Conservation (phyloP, 1,284 basidiomycete species). For the Microbotryum lychnidis-dioicae region DNA sequence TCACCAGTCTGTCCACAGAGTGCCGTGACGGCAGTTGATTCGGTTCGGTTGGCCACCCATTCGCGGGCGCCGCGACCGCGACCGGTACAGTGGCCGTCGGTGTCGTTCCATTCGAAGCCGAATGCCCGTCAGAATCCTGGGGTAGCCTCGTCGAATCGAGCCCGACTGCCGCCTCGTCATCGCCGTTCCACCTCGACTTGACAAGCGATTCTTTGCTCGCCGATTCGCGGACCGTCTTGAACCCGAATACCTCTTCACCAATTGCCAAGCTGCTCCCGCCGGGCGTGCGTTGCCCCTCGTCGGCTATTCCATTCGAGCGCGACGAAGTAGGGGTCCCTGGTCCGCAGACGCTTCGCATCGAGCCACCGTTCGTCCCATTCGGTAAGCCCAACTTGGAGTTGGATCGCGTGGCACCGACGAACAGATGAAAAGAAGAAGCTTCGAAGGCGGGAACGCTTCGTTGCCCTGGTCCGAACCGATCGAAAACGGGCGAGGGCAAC, state of each 20-base stretch:
- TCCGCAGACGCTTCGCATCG: conserved; percentile 3
- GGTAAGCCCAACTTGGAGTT: conserved; percentile 6
- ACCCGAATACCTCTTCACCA: conserved; percentile 30
- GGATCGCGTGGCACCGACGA: not conserved
- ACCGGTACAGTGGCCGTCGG: no score
- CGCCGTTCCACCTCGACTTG: conserved; percentile 8
- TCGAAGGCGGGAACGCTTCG: conserved; percentile 33
- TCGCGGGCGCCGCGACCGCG: not conserved
- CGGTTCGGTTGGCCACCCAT: conserved; percentile 9
- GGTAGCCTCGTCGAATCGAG: no score
- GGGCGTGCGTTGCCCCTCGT: conserved; percentile 25
- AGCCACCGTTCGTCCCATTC: conserved; percentile 2
- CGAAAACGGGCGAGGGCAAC: conserved; percentile 31
- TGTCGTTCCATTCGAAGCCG: no score
- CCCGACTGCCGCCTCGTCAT: not conserved
- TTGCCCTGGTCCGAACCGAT: conserved; percentile 27
- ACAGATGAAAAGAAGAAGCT: not conserved
- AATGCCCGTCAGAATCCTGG: no score
- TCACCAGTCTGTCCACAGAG: not conserved
- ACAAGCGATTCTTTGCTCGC: conserved; percentile 10
- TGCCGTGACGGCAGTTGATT: not conserved
- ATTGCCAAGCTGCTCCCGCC: conserved; percentile 25
- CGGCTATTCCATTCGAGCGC: not conserved
- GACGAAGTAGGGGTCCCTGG: not conserved
- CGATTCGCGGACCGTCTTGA: conserved; percentile 9